Evolutionary conservation across 169 alveolate species (phyloP), one percentile per base, ranked within the genome.

Genomic region (Miamiensis avidus): DNA sequence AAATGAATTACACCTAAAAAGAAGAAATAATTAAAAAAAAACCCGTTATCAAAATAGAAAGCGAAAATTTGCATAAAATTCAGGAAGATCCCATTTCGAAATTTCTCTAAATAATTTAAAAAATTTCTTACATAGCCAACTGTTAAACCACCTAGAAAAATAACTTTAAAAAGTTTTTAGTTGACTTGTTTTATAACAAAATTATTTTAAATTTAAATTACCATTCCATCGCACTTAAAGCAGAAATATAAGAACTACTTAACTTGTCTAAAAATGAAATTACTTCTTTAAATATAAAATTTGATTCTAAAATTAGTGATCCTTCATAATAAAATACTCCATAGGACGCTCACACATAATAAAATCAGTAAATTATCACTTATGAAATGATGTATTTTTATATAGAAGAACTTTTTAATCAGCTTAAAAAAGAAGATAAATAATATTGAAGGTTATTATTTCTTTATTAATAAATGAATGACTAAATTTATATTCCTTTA

Each of bases 61-160:
- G 76, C n/a, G 74, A 73, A 16, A 76, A 84, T 77, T 34, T 84
- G 16, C 31, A 73, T 73, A 82, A 82, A 34, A 34, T 82, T 29
- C 85, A 76, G 25, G 83, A 74, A 28, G 93, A 89, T 72, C 93
- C 93, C n/a, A 76, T 89, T n/a, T 81, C 88, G 20, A 81, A 81
- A 32, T 82, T 89, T 78, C n/a, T 89, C n/a, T 31, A 81, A 30
- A 81, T 87, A 16, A 84, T 89, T 0, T 75, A 79, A 31, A 89
- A 89, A 34, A 79, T 89, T 1, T 49, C 76, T 27, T 89, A 78
- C 69, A 81, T 89, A 31, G 75, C 83, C 76, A 34, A 79, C 31
- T n/a, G 31, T 25, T 64, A 65, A 28, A 34, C 77, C 20, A 25
- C 73, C 0, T 29, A 79, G 34, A 79, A 79, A 30, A 79, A 79